Evolutionary conservation across 2,329 filamentous ascomycete genomes (phyloP), one percentile per base, ranked within the genome.

Genomic region (Rachicladosporium sp.): DNA sequence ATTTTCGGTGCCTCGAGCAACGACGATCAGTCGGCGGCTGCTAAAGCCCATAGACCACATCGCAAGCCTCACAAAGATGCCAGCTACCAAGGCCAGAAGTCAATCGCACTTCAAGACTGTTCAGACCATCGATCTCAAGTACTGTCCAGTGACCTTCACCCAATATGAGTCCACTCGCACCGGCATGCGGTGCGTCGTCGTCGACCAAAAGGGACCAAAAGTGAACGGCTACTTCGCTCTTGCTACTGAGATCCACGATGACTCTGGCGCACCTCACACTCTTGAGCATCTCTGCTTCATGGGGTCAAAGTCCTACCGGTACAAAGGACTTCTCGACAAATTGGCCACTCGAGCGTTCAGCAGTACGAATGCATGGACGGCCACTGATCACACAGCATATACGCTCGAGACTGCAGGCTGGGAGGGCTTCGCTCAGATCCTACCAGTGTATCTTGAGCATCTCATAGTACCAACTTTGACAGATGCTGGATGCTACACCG

Each of bases 141-240:
- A 95, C 67, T 86, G 88, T 9, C 83, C 88, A 8, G 82, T 82
- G 46, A 77, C 73, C 40, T 82, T 98, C 61, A 89, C 86, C 13
- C 88, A 95, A 60, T 98, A 98, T 82, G 86, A 93, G 56, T 98
- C 91, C 4, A 78, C 86, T 52, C 74, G 86, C 47, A 98, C 89
- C 46, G 91, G 91, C 38, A 91, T 98, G 85, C 81, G 88, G 50
- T 82, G 94, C 29, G 78, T 94, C 31, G 84, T 95, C 36, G 86
- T 93, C 50, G 83, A 96, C 58, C 80, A 87, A 51, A 78, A 91
- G 58, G 89, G 91, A 0, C 91, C 91, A n/a, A 96, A 95, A 61
- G 75, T 95, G 45, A 82, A 84, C 50, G 91, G 91, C 29, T 94
- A 93, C 64, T 98, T 98, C 62, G 82, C 88, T 29, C 73, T 98